Evolutionary conservation across 352 stramenopile genomes (phyloP), one percentile per base, ranked within the genome.

Genomic region (Pythium dissotocum): DNA sequence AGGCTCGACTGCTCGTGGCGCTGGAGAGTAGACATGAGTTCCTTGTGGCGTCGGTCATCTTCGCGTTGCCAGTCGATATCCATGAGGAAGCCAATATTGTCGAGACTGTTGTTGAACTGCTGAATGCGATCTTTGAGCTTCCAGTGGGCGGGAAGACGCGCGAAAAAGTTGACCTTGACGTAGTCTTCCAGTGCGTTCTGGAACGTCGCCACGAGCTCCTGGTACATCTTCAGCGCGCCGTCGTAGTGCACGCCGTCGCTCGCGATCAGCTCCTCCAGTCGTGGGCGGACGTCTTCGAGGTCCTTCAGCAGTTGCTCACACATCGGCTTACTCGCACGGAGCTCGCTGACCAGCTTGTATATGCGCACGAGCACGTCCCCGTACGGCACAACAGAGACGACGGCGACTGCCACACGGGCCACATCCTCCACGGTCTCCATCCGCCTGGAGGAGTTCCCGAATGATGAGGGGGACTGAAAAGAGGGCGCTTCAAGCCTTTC

Each of bases 231-330:
- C 18, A 69, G 0, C 32, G 62, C 53, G 3, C 42, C 33, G 1
- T 12, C 21, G 24, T 58, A 30, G 4, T 24, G 24, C 36, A 28
- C 28, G 53, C 42, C 54, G 54, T 21, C 33, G 40, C 42, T 54
- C 21, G 42, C 18, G 48, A 60, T 36, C 7, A 67, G 26, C 35
- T 54, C 49, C 10, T 53, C 30, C 8, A 67, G 61, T 9, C 51
- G 61, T 18, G 61, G 52, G 8, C 16, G 32, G 9, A 67, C 61
- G 48, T 67, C 30, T 28, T 69, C 36, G 38, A 69, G 62, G 38
- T 62, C 24, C 26, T 62, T 62, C 52, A 69, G 36, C 38, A 69
- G 62, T 6, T 28, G 35, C 54, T 56, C 26, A 16, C 53, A 62
- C 54, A 63, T 56, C 4, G n/a, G 16, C 18, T 61, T 61, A 53